Percentiles rank a stretch among this genome's conserved stretches.
These are phyloP conservation scores for Tetrastigma voinierianum DNA, from an alignment of 164 flowering plant genomes.

Conservation along the genomic window DNA sequence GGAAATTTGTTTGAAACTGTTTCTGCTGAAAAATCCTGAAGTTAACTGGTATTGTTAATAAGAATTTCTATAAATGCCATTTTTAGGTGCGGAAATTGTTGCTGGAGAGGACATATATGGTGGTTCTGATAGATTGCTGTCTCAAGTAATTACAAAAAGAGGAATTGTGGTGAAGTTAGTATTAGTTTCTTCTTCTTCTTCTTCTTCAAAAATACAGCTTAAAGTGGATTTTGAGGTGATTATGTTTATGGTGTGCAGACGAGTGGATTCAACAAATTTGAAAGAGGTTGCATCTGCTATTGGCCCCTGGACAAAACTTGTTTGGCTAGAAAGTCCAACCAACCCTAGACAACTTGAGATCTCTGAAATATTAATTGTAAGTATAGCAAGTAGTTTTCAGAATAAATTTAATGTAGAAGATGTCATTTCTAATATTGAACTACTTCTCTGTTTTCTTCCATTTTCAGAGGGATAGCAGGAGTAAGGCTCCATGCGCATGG, in stretches of 20 bases:
- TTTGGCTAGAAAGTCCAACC: slow-evolving; percentile 98
- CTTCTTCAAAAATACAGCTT: slow-evolving; percentile 1
- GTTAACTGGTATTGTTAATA: background rate
- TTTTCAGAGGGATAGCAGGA: slow-evolving; percentile 74
- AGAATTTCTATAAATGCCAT: background rate
- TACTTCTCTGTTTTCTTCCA: slow-evolving; percentile 2
- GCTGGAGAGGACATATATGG: slow-evolving; percentile 99
- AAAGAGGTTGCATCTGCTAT: slow-evolving; percentile 77
- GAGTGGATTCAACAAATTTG: slow-evolving; percentile 72
- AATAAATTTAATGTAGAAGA: background rate
- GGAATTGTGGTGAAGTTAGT: slow-evolving; percentile 90
- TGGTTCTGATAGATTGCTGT: slow-evolving; percentile 92
- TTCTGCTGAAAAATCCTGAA: background rate
- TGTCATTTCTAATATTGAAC: background rate
- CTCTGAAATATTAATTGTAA: slow-evolving; percentile 67
- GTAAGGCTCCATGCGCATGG: slow-evolving; percentile 81
- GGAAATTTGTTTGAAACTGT: background rate
- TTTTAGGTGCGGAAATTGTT: slow-evolving; percentile 83
- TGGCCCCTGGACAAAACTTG: slow-evolving; percentile 86
- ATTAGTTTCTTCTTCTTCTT: slow-evolving; percentile 12
- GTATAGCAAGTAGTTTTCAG: background rate
- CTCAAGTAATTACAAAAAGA: slow-evolving; percentile 70
- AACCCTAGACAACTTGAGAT: slow-evolving; percentile 90
- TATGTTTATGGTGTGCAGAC: slow-evolving; percentile 41
- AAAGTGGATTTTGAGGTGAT: slow-evolving; percentile 3